phyloP scores from a whole-genome alignment of 2,329 filamentous ascomycete species.

The Claviceps humidiphila region DNA sequence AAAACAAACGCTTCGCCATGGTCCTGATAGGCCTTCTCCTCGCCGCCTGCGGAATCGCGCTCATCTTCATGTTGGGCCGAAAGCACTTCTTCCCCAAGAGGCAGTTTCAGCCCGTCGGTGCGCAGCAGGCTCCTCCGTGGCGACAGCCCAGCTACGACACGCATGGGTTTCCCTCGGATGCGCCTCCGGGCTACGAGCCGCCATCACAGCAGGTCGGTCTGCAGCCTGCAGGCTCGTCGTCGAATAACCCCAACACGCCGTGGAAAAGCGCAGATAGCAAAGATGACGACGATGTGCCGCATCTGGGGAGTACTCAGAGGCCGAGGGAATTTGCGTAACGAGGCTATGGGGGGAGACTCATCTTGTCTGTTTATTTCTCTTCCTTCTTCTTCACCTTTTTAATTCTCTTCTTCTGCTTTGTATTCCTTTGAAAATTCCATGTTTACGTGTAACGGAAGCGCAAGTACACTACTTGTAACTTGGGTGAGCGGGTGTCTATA shows the following conservation, averaged over 20 bases:
- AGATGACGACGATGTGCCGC: slow-evolving; percentile 18
- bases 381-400: not conserved
- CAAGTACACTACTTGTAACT: not conserved
- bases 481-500: not conserved
- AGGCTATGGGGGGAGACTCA: no score
- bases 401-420: not conserved
- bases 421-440: not conserved
- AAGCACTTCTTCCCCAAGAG: slow-evolving; percentile 14
- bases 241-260: slow-evolving; percentile 12
- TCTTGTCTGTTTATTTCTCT: no score
- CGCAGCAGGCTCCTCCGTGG: slow-evolving; percentile 19
- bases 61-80: slow-evolving; percentile 22
- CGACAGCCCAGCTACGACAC: slow-evolving; percentile 11
- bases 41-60: slow-evolving; percentile 24
- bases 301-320: slow-evolving; percentile 17
- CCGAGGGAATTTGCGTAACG: slow-evolving; percentile 20
- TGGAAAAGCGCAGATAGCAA: slow-evolving; percentile 13
- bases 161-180: slow-evolving; percentile 14
- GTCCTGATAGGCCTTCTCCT: slow-evolving; percentile 35
- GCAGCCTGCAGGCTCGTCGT: slow-evolving; percentile 15
- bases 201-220: slow-evolving; percentile 19
- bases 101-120: slow-evolving; percentile 6
- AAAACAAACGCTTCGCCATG: slow-evolving; percentile 32
- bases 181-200: slow-evolving; percentile 21
- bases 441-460: not conserved